Percentiles rank a stretch among this genome's conserved stretches.
Conservation (phyloP, 2,329 filamentous ascomycete species). For the Aspergillus aculeatinus region DNA sequence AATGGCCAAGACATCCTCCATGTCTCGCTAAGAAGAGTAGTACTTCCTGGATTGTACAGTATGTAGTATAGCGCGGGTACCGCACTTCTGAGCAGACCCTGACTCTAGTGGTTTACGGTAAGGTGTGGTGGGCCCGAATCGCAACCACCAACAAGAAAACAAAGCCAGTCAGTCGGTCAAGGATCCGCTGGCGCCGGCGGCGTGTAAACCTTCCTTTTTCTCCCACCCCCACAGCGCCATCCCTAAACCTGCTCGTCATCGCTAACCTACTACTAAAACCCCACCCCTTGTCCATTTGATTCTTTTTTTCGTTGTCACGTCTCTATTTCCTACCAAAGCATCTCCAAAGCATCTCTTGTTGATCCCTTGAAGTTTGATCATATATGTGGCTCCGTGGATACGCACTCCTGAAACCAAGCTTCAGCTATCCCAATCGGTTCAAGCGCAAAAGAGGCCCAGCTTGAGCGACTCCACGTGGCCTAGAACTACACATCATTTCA, state of each 20-base stretch:
- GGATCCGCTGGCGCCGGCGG: neutral
- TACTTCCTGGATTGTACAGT: too few species aligned
- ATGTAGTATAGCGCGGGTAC: neutral
- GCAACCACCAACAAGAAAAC: too few species aligned
- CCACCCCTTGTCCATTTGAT: neutral
- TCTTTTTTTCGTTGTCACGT: neutral
- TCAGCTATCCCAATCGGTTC: neutral
- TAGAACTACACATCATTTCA: neutral
- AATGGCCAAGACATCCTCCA: too few species aligned
- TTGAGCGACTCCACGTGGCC: neutral
- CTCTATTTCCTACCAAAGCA: neutral
- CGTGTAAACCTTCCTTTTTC: constrained; percentile 17
- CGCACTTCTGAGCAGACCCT: neutral
- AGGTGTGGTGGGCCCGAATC: neutral
- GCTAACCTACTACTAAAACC: constrained; percentile 1
- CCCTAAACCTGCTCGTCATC: neutral
- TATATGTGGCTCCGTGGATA: too few species aligned
- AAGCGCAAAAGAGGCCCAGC: neutral
- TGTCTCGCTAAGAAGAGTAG: too few species aligned
- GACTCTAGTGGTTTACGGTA: neutral
- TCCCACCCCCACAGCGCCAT: constrained; percentile 1
- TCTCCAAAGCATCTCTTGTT: too few species aligned
- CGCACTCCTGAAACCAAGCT: too few species aligned
- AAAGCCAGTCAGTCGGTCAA: neutral
- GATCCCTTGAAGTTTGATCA: too few species aligned